Conservation (phyloP, 768 basidiomycete species). For the Termitomyces sp. region DNA sequence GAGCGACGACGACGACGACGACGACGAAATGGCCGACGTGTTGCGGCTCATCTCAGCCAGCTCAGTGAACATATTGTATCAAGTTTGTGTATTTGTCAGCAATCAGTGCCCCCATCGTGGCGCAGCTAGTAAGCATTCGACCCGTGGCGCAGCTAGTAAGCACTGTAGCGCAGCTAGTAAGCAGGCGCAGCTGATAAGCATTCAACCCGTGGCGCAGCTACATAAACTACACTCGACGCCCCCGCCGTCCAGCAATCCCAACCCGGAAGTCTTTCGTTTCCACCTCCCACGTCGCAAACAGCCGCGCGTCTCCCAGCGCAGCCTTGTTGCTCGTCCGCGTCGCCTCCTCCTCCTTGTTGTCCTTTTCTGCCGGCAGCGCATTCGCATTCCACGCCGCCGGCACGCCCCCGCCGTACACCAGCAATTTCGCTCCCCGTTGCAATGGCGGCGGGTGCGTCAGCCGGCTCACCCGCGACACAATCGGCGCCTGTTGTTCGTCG, state of each 20-base stretch:
- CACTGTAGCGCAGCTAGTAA: too few relatives aligned
- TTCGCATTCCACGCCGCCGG: constrained; percentile 51
- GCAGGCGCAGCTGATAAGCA: too few relatives aligned
- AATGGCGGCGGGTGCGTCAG: constrained; percentile 64
- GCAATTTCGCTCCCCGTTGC: constrained; percentile 41
- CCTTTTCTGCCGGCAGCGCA: constrained; percentile 23
- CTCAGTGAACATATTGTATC: constrained; percentile 6
- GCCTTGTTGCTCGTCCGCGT: constrained; percentile 21
- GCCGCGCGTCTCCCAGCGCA: constrained; percentile 43
- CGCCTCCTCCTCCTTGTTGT: constrained; percentile 11
- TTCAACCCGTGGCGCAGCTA: not conserved
- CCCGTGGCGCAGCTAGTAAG: too few relatives aligned
- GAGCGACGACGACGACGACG: constrained; percentile 38
- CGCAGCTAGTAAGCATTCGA: too few relatives aligned
- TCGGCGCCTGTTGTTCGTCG: constrained; percentile 34
- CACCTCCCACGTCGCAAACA: constrained; percentile 55
- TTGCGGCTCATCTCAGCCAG: constrained; percentile 69
- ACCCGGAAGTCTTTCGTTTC: constrained; percentile 43
- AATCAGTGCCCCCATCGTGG: not conserved
- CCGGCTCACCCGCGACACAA: constrained; percentile 55
- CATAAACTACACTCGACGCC: constrained; percentile 10
- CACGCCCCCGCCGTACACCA: constrained; percentile 42
- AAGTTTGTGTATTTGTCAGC: not conserved
- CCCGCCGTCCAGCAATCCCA: constrained; percentile 27
- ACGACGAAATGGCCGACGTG: constrained; percentile 69